These are phyloP conservation scores for Solanum boliviense DNA, from an alignment of 257 asterid genomes.

Conservation along the genomic window DNA sequence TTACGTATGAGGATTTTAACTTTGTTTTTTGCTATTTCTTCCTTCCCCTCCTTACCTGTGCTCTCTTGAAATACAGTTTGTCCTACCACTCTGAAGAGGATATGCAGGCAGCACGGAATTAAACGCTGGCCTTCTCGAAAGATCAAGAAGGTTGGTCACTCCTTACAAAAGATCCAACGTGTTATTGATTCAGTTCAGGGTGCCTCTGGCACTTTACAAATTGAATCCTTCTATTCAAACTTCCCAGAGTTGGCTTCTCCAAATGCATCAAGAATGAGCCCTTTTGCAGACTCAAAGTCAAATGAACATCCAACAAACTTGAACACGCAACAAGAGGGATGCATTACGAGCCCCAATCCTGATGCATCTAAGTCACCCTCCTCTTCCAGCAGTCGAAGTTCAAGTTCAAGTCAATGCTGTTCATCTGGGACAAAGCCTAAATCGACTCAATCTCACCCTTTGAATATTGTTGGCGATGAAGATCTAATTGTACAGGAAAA, in stretches of 20 bases:
- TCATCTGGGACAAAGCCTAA: slow-evolving; percentile 42
- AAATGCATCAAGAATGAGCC: slow-evolving; percentile 34
- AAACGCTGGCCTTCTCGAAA: slow-evolving; percentile 96
- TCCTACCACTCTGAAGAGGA: slow-evolving; percentile 94
- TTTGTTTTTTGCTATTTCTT: background rate
- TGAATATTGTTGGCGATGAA: slow-evolving; percentile 8
- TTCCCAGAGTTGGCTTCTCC: slow-evolving; percentile 66
- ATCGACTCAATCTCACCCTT: slow-evolving; percentile 8
- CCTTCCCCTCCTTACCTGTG: background rate
- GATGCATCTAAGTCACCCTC: slow-evolving; percentile 48
- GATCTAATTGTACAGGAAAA: slow-evolving; percentile 22
- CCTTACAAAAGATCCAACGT: slow-evolving; percentile 74
- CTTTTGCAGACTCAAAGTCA: slow-evolving; percentile 23
- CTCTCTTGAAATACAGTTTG: slow-evolving; percentile 45
- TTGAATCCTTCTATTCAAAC: slow-evolving; percentile 67
- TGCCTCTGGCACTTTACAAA: slow-evolving; percentile 58
- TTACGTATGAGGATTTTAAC: background rate
- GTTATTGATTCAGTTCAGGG: slow-evolving; percentile 95
- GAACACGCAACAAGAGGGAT: slow-evolving; percentile 18
- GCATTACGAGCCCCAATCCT: slow-evolving; percentile 14
- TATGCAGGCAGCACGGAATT: slow-evolving; percentile 89
- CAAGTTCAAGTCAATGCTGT: slow-evolving; percentile 58
- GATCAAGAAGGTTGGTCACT: slow-evolving; percentile 90
- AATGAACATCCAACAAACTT: slow-evolving; percentile 12
- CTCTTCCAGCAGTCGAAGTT: slow-evolving; percentile 60